A percentile compares a stretch with the other conserved stretches of the same genome.
Evolutionary conservation across 805 yeast genomes (phyloP).

Genomic region (Myxozyma udenii): DNA sequence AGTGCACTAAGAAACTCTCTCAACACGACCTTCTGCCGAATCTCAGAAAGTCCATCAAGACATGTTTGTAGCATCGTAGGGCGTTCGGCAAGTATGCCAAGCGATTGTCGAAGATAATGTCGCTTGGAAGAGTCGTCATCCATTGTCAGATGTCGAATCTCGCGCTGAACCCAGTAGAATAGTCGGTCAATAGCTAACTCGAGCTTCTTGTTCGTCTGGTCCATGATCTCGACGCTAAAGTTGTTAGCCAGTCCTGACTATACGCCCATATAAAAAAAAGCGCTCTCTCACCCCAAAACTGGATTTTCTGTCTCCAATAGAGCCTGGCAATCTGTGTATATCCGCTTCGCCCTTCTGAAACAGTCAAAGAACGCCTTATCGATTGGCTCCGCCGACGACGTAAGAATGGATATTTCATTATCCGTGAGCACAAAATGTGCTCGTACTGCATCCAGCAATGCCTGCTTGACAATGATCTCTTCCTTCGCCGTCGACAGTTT

Average conservation of each 20-base stretch:
- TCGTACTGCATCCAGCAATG: constrained; percentile 41
- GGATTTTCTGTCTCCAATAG: constrained; percentile 64
- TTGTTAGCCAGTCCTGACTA: not conserved
- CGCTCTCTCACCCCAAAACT: constrained; percentile 32
- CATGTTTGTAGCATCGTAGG: constrained; percentile 53
- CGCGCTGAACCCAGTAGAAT: constrained; percentile 42
- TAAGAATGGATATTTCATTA: constrained; percentile 62
- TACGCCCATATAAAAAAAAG: constrained; percentile 7
- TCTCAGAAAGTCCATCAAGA: constrained; percentile 59
- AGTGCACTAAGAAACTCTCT: constrained; percentile 59
- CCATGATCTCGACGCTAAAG: constrained; percentile 50
- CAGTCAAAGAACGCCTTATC: constrained; percentile 57
- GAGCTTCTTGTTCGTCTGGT: constrained; percentile 51
- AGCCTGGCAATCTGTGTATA: constrained; percentile 65
- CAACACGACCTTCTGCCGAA: constrained; percentile 60
- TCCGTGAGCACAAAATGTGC: constrained; percentile 65
- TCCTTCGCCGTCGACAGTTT: constrained; percentile 27
- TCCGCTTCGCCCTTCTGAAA: constrained; percentile 58
- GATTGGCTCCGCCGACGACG: constrained; percentile 36
- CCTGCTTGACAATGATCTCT: constrained; percentile 30
- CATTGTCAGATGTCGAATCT: constrained; percentile 27
- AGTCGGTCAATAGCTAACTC: constrained; percentile 55
- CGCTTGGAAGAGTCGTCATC: constrained; percentile 30
- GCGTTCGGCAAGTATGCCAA: constrained; percentile 37
- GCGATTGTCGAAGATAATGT: constrained; percentile 27